Evolutionary conservation across 768 basidiomycete species (phyloP), one percentile per base, ranked within the genome.

Genomic region (Agrocybe praecox): DNA sequence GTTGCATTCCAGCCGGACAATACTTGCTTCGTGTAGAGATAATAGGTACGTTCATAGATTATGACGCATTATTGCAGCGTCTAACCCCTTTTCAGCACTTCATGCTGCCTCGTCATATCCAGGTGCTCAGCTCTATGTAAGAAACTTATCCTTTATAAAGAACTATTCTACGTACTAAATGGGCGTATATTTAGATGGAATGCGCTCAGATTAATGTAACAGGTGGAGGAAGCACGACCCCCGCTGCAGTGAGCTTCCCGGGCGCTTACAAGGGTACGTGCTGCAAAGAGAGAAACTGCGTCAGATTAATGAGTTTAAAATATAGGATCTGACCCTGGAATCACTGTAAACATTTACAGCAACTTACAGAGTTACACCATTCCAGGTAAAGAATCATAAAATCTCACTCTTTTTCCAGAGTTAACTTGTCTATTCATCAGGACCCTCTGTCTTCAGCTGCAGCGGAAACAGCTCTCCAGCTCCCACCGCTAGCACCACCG

Each of bases 81-180:
- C 29, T 55, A 19, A 46, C 57, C 19, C 32, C 19, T 14, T 36
- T 40, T 42, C 11, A 81, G 80, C 79, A 48, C 69, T 82, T 33
- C 81, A 79, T 58, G 77, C 66, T 14, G 80, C 79, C 0, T 53
- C 59, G 6, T 72, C 61, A 17, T 83, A 82, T 62, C 82, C 81
- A 34, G 82, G 82, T 29, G 82, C 83, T 9, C 81, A 83, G 59
- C 68, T 85, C 68, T 85, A 83, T 59, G 80, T 80, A 50, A 53
- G 72, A 64, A 34, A 5, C 18, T 62, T 59, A 44, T 49, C 57
- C 21, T 23, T 15, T 45, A 4, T 17, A 22, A 49, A 23, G 32
- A 14, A 57, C 42, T 26, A 15, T n/a, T 51, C 15, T 6, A 10
- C 48, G 18, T 24, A 8, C n/a, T 18, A 12, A 32, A 36, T n/a